Percentiles rank a stretch among this genome's conserved stretches.
Evolutionary conservation across 495 filamentous ascomycete species (phyloP).

Genomic region (Penicillium salamii): DNA sequence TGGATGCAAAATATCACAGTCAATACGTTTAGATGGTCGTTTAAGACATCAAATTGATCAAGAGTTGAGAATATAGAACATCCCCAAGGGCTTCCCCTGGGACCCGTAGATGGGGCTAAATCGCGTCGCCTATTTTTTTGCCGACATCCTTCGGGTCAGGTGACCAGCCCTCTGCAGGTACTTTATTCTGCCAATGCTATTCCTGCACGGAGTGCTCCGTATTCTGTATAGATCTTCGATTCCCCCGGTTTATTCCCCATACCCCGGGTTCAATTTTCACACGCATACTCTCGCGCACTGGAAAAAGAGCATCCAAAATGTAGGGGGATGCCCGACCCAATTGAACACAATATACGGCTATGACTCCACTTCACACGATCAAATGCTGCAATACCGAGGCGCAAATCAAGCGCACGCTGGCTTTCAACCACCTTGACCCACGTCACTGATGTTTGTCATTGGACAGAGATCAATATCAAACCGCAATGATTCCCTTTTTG

Average conservation of each 20-base stretch:
- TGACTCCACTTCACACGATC: not conserved
- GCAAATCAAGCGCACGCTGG: not conserved
- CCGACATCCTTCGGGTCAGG: too few relatives aligned
- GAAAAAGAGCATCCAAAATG: not conserved
- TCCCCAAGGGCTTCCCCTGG: too few relatives aligned
- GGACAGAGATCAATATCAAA: slow-evolving; percentile 2
- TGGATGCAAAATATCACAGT: not conserved
- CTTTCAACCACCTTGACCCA: not conserved
- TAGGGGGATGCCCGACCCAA: not conserved
- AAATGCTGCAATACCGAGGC: slow-evolving; percentile 7
- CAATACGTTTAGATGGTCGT: too few relatives aligned
- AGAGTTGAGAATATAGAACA: too few relatives aligned
- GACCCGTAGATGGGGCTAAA: too few relatives aligned
- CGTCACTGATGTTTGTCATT: not conserved
- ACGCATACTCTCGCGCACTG: not conserved
- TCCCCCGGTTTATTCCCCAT: not conserved
- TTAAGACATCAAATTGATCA: too few relatives aligned
- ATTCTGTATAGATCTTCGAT: not conserved
- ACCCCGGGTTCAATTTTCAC: not conserved
- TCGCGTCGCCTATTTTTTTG: too few relatives aligned
- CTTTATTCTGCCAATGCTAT: too few relatives aligned
- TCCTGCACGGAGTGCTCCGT: too few relatives aligned
- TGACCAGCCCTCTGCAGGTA: too few relatives aligned
- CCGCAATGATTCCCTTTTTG: slow-evolving; percentile 6
- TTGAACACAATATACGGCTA: not conserved